These are phyloP conservation scores for Suillus subalutaceus DNA, from an alignment of 768 basidiomycete species.

Conservation along the genomic window DNA sequence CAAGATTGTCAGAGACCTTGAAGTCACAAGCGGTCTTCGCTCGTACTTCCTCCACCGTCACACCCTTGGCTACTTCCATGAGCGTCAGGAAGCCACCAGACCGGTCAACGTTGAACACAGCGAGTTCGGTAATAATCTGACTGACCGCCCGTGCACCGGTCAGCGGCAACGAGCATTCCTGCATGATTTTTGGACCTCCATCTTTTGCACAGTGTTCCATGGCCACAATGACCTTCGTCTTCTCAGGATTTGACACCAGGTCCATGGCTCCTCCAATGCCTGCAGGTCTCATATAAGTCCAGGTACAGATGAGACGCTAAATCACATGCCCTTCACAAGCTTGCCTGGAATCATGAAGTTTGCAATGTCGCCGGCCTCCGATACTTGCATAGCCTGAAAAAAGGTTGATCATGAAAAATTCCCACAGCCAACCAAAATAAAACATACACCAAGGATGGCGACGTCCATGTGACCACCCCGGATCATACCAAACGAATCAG, in stretches of 20 bases:
- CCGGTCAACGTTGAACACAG: conserved; percentile 83
- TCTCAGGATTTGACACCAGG: conserved; percentile 88
- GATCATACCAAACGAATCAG: conserved; percentile 93
- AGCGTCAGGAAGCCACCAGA: conserved; percentile 66
- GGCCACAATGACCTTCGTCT: conserved; percentile 83
- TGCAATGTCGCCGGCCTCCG: conserved; percentile 84
- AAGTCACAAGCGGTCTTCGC: conserved; percentile 85
- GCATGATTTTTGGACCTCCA: conserved; percentile 81
- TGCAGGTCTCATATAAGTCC: conserved; percentile 23
- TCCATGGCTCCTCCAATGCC: conserved; percentile 94
- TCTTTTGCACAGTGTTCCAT: conserved; percentile 88
- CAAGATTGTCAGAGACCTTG: conserved; percentile 54
- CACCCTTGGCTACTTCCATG: conserved; percentile 77
- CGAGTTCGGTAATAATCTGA: conserved; percentile 87
- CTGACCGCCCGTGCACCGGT: conserved; percentile 86
- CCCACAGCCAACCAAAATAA: conserved; percentile 2
- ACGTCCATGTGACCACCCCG: conserved; percentile 92
- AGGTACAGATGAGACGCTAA: neutral
- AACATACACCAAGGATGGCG: conserved; percentile 80
- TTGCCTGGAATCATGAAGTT: conserved; percentile 97
- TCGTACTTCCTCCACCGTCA: conserved; percentile 77
- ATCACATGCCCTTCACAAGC: conserved; percentile 63
- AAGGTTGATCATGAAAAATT: conserved; percentile 2
- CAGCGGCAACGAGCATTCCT: conserved; percentile 74
- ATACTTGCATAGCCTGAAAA: conserved; percentile 84